phyloP scores from a whole-genome alignment of 1,284 basidiomycete species.

The Heterobasidion irregulare region DNA sequence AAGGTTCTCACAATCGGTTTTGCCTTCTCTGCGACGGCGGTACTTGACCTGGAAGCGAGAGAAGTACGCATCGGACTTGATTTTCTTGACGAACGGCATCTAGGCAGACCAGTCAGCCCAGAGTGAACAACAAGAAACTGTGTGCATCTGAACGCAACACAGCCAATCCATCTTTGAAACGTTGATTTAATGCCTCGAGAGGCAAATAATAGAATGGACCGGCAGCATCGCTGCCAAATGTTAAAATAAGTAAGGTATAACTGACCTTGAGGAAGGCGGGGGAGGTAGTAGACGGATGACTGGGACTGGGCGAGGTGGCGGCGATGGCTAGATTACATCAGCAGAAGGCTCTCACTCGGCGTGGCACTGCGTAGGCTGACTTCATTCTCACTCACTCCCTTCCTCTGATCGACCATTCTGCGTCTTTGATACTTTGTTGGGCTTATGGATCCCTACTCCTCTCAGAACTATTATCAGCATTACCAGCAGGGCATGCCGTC shows the following conservation, averaged over 20 bases:
- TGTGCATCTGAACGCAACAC: background rate
- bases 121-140: background rate
- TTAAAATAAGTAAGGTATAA: background rate
- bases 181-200: background rate
- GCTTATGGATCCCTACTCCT: slow-evolving; percentile 6
- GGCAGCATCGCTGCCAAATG: background rate
- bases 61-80: slow-evolving; percentile 92
- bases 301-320: background rate
- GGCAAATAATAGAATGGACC: too few species aligned
- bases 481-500: slow-evolving; percentile 26
- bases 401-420: background rate
- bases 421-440: background rate
- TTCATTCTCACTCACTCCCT: background rate
- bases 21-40: slow-evolving; percentile 92
- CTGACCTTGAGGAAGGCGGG: background rate
- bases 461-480: slow-evolving; percentile 30
- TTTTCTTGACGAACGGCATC: slow-evolving; percentile 87
- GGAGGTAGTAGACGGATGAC: background rate
- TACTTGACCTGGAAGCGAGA: slow-evolving; percentile 98
- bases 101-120: slow-evolving; percentile 18
- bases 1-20: slow-evolving; percentile 83
- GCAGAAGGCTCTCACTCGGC: too few species aligned
- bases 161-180: slow-evolving; percentile 13
- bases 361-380: too few species aligned
- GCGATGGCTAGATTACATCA: too few species aligned